Evolutionary conservation across 1,284 basidiomycete species (phyloP).

Genomic region (Heterobasidion occidentale): DNA sequence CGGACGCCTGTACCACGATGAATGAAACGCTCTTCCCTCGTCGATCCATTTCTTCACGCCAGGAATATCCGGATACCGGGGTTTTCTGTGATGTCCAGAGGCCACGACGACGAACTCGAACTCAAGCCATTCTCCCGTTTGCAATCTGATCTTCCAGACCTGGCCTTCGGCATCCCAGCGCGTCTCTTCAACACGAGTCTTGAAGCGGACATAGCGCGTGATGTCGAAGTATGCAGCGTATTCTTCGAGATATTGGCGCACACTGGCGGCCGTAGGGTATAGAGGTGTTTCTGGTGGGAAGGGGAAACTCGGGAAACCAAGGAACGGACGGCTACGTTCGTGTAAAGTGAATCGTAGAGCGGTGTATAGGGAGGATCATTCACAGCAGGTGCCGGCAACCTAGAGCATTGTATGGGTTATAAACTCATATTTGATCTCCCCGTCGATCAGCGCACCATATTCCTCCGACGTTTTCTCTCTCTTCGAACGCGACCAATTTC

Average conservation of each 20-base stretch:
- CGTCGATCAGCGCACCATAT: constrained; percentile 46
- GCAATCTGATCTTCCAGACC: constrained; percentile 41
- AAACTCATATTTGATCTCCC: background rate
- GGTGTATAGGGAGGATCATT: constrained; percentile 55
- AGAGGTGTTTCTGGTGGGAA: constrained; percentile 67
- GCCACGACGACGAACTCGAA: constrained; percentile 64
- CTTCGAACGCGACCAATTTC: constrained; percentile 51
- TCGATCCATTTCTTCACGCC: constrained; percentile 54
- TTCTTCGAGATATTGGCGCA: constrained; percentile 54
- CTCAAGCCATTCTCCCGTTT: constrained; percentile 25
- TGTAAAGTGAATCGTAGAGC: constrained; percentile 69
- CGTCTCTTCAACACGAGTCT: constrained; percentile 36
- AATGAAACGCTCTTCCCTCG: constrained; percentile 44
- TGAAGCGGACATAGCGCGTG: constrained; percentile 44
- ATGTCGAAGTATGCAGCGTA: constrained; percentile 56
- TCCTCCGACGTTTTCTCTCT: constrained; percentile 59
- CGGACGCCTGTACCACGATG: constrained; percentile 60
- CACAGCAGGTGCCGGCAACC: constrained; percentile 46
- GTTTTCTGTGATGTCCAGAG: constrained; percentile 64
- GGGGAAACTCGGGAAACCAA: constrained; percentile 54
- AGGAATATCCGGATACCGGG: constrained; percentile 49
- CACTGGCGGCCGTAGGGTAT: constrained; percentile 49
- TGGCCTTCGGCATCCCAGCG: constrained; percentile 26
- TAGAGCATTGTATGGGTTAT: constrained; percentile 15
- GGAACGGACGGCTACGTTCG: constrained; percentile 72